Conservation (phyloP, 306 rosid genomes). For the Oemleria cerasiformis region DNA sequence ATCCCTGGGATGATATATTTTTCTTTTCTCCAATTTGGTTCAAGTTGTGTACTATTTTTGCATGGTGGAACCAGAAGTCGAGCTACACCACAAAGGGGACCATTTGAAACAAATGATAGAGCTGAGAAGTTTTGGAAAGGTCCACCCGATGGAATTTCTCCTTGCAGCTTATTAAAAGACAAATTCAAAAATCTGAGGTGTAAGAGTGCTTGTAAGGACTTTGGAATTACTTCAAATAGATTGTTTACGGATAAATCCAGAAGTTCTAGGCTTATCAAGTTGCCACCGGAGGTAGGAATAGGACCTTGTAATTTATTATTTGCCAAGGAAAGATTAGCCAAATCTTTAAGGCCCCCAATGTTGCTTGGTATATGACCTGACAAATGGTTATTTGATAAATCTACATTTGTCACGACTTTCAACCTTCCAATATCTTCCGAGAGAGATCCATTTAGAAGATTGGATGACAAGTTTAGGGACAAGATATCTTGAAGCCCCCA, state of each 20-base stretch:
- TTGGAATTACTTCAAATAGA: background rate
- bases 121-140: background rate
- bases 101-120: background rate
- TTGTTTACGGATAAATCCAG: background rate
- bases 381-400: background rate
- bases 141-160: background rate
- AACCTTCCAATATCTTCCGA: background rate
- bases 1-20: too few relatives aligned
- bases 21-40: too few relatives aligned
- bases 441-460: background rate
- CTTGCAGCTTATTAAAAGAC: background rate
- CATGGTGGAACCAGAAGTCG: background rate
- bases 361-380: background rate
- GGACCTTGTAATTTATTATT: background rate
- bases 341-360: background rate
- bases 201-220: background rate
- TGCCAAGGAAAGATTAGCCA: background rate
- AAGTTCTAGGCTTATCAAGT: background rate
- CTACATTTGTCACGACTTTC: background rate
- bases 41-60: background rate
- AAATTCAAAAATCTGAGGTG: background rate
- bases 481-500: fast-evolving
- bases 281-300: background rate
- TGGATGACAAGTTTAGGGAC: background rate
- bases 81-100: background rate